Conservation (phyloP, 306 rosid genomes). For the Citrullus amarus region DNA sequence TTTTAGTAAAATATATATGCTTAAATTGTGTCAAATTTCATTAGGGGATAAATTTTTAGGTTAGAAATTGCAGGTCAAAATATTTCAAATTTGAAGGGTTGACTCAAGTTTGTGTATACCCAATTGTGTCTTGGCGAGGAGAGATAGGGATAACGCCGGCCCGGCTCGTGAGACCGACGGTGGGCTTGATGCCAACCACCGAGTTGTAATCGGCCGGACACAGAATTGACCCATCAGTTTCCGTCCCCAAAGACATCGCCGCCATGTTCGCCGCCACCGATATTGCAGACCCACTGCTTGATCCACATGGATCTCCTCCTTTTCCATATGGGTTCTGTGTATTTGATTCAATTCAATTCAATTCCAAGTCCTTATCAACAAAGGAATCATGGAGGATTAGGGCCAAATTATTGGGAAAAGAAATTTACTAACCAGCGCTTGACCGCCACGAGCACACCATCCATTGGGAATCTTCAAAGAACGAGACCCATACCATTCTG, state of each 20-base stretch:
- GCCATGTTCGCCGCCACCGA: conserved; percentile 59
- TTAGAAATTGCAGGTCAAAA: no score
- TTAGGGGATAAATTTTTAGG: no score
- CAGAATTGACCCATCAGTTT: conserved; percentile 45
- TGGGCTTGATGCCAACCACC: conserved; percentile 61
- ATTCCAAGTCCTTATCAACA: no score
- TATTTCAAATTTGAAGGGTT: neutral
- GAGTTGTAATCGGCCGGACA: conserved; percentile 54
- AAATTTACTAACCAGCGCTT: conserved; percentile 22
- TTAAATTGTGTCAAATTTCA: no score
- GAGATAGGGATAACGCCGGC: conserved; percentile 50
- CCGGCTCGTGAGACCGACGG: conserved; percentile 60
- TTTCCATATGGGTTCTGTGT: conserved; percentile 52
- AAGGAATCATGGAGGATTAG: no score
- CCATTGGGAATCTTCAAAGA: conserved; percentile 11
- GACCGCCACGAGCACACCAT: conserved; percentile 57
- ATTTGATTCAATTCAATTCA: neutral
- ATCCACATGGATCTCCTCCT: conserved; percentile 37
- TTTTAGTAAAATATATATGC: no score
- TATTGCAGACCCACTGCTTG: conserved; percentile 54
- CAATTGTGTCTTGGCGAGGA: conserved; percentile 49
- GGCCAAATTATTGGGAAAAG: no score
- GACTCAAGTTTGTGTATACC: conserved; percentile 18
- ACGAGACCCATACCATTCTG: conserved; percentile 38
- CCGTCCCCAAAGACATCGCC: conserved; percentile 51